Evolutionary conservation across 2,329 filamentous ascomycete species (phyloP).

Genomic region (Colletotrichum aenigma): DNA sequence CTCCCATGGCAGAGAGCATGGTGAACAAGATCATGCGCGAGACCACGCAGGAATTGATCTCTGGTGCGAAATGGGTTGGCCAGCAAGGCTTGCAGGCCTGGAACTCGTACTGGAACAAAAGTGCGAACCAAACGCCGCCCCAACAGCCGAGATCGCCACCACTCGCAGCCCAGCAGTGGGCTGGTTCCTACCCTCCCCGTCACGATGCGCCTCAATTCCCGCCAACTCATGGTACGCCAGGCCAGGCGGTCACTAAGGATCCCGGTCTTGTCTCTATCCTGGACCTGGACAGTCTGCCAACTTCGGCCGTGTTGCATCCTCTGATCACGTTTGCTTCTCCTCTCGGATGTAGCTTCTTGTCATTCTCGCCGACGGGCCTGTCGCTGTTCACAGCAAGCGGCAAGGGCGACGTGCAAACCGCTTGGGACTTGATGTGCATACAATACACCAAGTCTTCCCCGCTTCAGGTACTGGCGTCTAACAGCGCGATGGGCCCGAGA

Average conservation of each 20-base stretch:
- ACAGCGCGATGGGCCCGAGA: slow-evolving; percentile 52
- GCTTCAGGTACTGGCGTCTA: slow-evolving; percentile 53
- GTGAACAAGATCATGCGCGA: slow-evolving; percentile 80
- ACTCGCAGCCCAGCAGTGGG: slow-evolving; percentile 51
- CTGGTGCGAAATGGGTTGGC: slow-evolving; percentile 76
- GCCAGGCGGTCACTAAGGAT: slow-evolving; percentile 65
- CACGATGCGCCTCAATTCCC: slow-evolving; percentile 66
- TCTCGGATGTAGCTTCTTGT: slow-evolving; percentile 80
- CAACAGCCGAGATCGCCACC: slow-evolving; percentile 50
- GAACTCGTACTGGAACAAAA: slow-evolving; percentile 80
- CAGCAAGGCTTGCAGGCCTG: slow-evolving; percentile 79
- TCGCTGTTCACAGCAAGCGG: slow-evolving; percentile 79
- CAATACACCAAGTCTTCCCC: slow-evolving; percentile 67
- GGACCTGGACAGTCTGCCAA: slow-evolving; percentile 67
- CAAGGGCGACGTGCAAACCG: slow-evolving; percentile 82
- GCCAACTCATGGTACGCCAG: slow-evolving; percentile 72
- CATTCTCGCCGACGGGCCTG: slow-evolving; percentile 76
- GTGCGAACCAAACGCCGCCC: slow-evolving; percentile 46
- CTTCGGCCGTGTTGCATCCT: slow-evolving; percentile 60
- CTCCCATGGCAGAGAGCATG: slow-evolving; percentile 73
- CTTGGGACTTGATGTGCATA: slow-evolving; percentile 78
- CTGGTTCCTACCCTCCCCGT: slow-evolving; percentile 46
- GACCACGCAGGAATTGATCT: slow-evolving; percentile 78
- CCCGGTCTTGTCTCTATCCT: slow-evolving; percentile 77
- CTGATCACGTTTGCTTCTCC: slow-evolving; percentile 73